phyloP scores from a whole-genome alignment of 306 rosid species.

The Cucurbita ficifolia region DNA sequence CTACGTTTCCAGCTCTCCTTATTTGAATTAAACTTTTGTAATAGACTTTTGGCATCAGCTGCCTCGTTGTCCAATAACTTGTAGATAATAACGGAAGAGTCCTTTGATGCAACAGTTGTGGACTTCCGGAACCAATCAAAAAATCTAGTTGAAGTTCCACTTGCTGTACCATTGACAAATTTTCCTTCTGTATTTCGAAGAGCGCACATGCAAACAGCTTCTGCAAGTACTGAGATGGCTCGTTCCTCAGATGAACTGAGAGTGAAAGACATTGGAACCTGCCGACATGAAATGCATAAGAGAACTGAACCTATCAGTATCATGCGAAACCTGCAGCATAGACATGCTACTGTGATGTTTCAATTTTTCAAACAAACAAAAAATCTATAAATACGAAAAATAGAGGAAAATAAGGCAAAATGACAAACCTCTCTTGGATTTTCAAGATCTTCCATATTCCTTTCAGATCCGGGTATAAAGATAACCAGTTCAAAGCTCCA shows the following conservation, averaged over 20 bases:
- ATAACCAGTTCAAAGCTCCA: slow-evolving; percentile 60
- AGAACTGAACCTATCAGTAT: slow-evolving; percentile 85
- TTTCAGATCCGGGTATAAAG: slow-evolving; percentile 60
- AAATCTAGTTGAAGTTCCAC: slow-evolving; percentile 25
- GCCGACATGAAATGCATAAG: slow-evolving; percentile 78
- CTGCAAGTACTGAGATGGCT: slow-evolving; percentile 55
- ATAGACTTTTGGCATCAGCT: slow-evolving; percentile 57
- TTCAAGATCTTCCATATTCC: slow-evolving; percentile 74
- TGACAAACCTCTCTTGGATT: slow-evolving; percentile 64
- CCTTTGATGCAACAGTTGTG: slow-evolving; percentile 41
- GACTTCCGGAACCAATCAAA: slow-evolving; percentile 53
- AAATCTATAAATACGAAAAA: slow-evolving; percentile 6
- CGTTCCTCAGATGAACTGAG: slow-evolving; percentile 52
- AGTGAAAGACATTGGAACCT: slow-evolving; percentile 67
- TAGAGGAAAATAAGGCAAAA: slow-evolving; percentile 5
- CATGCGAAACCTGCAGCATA: slow-evolving; percentile 79
- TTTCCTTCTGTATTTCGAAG: slow-evolving; percentile 55
- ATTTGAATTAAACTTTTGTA: slow-evolving; percentile 35
- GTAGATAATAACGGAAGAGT: slow-evolving; percentile 46
- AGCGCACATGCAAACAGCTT: slow-evolving; percentile 58
- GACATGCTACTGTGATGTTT: slow-evolving; percentile 45
- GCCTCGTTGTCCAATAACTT: slow-evolving; percentile 60
- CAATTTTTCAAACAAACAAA: slow-evolving; percentile 20
- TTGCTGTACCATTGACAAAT: slow-evolving; percentile 35
- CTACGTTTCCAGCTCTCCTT: slow-evolving; percentile 26